Conservation (phyloP, 2,329 filamentous ascomycete species). For the Harringtonia aguacate region DNA sequence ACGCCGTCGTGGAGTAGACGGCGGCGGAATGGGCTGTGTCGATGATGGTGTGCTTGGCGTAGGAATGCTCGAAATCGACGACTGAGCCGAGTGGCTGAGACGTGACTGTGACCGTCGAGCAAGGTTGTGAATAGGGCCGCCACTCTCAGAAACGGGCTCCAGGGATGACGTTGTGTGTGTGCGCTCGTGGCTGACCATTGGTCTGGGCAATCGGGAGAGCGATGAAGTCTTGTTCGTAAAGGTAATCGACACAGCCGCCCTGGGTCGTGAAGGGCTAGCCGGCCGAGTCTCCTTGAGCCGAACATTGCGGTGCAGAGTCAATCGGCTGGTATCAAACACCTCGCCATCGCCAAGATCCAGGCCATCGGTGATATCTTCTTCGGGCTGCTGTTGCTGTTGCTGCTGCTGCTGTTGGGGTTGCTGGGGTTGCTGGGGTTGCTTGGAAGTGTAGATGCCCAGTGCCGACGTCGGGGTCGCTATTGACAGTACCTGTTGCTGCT, state of each 20-base stretch:
- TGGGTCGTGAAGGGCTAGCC: constrained; percentile 58
- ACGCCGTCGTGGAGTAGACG: constrained; percentile 50
- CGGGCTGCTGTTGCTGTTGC: constrained; percentile 16
- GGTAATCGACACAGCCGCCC: constrained; percentile 74
- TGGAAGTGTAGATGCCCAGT: constrained; percentile 4
- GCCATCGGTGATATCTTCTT: constrained; percentile 75
- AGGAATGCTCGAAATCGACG: constrained; percentile 54
- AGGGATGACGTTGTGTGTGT: constrained; percentile 59
- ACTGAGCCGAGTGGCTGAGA: constrained; percentile 57
- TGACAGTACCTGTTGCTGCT: neutral
- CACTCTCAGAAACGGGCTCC: constrained; percentile 89
- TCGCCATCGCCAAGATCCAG: constrained; percentile 81
- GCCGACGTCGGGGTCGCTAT: constrained; percentile 1
- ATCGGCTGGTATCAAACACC: constrained; percentile 68
- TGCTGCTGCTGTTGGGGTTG: constrained; percentile 6
- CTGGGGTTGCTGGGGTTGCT: constrained; percentile 10
- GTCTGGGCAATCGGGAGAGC: constrained; percentile 67
- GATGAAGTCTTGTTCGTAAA: constrained; percentile 67
- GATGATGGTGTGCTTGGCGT: constrained; percentile 50
- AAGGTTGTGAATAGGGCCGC: constrained; percentile 52
- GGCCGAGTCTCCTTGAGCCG: constrained; percentile 67
- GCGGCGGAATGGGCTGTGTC: constrained; percentile 35
- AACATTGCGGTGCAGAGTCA: constrained; percentile 83
- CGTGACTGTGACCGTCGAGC: constrained; percentile 56
- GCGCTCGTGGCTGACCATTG: constrained; percentile 56